Evolutionary conservation across 331 rosid genomes (phyloP), one percentile per base, ranked within the genome.

Genomic region (Quercus lobata): DNA sequence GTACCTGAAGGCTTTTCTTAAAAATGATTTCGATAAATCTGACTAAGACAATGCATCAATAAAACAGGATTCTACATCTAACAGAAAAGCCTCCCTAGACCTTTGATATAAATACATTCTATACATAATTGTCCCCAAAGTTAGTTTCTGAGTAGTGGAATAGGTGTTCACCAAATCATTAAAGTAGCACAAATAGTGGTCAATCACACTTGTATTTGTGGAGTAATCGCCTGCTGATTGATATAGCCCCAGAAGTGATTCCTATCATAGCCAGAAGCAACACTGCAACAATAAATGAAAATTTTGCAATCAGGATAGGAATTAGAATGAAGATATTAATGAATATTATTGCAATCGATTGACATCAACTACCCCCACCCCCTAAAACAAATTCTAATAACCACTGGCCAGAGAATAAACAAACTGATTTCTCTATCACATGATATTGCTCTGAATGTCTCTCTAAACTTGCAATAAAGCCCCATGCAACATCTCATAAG

Each of bases 141-240:
- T 63, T 29, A 34, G 21, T 27, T 68, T 63, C 53, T 35, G 54
- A 53, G 27, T 5, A 34, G 54, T 61, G 53, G 53, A 34, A 54
- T 63, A 30, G 3, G 19, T 30, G 54, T 70, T 25, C 73, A 46
- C 35, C 55, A 1, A 57, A 25, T 29, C 55, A 14, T 49, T 49
- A 14, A 65, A 25, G 49, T 58, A 30, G 9, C 34, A 62, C 21
- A 22, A 52, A 46, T 34, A 8, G 14, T 30, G 53, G 73, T 91
- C 80, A 93, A 18, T 93, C 97, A 63, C 62, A 88, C 88, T 93
- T 90, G 65, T 79, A 75, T 83, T 91, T 91, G 76, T 80, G 82
- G 78, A 76, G 60, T 46, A 86, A 82, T 25, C 80, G 78, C 71
- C 83, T 72, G 79, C 55, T 78, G 16, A 84, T 53, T 72, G 74